phyloP scores from a whole-genome alignment of 305 asterid genomes.

The Fraxinus sp. region DNA sequence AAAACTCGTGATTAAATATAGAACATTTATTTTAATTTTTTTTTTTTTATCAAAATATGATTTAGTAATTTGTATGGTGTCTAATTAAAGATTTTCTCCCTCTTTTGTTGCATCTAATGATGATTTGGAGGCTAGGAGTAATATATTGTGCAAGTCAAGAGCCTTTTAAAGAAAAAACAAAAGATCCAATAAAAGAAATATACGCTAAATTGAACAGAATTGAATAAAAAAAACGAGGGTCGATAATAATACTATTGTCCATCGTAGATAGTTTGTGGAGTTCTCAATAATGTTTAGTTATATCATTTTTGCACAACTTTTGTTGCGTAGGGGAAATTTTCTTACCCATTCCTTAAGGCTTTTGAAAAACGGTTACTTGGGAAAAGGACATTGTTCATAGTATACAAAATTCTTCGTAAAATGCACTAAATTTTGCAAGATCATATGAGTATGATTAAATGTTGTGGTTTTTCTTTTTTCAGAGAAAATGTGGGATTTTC shows the following conservation, averaged over 20 bases:
- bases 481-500: neutral
- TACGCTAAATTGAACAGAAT: neutral
- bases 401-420: neutral
- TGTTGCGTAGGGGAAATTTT: conserved; percentile 25
- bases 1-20: neutral
- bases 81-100: neutral
- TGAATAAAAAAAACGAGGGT: neutral
- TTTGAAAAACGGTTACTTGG: neutral
- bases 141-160: neutral
- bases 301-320: conserved; percentile 16
- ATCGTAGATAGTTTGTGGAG: neutral
- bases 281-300: neutral
- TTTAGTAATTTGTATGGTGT: neutral
- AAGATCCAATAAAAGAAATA: neutral
- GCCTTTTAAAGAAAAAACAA: neutral
- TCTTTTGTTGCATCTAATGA: neutral
- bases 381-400: neutral
- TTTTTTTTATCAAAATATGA: neutral
- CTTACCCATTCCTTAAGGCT: neutral
- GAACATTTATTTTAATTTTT: neutral
- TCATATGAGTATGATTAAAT: neutral
- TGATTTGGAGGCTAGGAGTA: neutral
- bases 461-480: neutral
- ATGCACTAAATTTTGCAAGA: neutral
- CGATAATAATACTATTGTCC: neutral